Percentiles rank a stretch among this genome's conserved stretches.
These are phyloP conservation scores for Coemansia interrupta DNA, from an alignment of 192 early-diverging fungal genomes.

Conservation along the genomic window DNA sequence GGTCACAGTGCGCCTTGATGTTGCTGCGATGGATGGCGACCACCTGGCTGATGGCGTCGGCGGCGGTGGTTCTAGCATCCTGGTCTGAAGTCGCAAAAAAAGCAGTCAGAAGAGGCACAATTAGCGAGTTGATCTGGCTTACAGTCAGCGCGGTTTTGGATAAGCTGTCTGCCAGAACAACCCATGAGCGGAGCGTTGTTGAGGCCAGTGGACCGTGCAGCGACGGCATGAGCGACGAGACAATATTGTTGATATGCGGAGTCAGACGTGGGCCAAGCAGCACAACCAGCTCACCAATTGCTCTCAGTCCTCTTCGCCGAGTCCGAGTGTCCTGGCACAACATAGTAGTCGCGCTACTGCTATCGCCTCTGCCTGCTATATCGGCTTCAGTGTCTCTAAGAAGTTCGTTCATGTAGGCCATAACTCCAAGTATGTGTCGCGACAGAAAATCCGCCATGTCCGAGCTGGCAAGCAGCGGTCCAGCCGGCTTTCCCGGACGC, in stretches of 20 bases:
- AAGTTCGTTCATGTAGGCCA: constrained; percentile 52
- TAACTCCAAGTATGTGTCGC: constrained; percentile 41
- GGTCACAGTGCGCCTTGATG: constrained; percentile 14
- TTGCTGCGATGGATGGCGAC: constrained; percentile 16
- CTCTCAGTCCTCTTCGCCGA: constrained; percentile 28
- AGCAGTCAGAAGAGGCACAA: constrained; percentile 37
- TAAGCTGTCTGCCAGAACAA: constrained; percentile 32
- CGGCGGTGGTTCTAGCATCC: constrained; percentile 7
- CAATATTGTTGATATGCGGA: constrained; percentile 37
- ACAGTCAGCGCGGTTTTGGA: constrained; percentile 16
- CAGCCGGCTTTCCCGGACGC: constrained; percentile 8
- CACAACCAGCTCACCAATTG: constrained; percentile 32
- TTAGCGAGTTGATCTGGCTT: constrained; percentile 42
- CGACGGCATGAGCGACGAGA: constrained; percentile 38
- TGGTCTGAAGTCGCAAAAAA: constrained; percentile 14
- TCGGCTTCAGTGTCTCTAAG: constrained; percentile 24
- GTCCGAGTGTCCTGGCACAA: constrained; percentile 6
- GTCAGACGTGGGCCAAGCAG: constrained; percentile 28
- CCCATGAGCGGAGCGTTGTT: constrained; percentile 31
- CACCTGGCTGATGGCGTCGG: constrained; percentile 24
- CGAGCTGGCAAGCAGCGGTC: not conserved
- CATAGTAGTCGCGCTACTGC: not conserved
- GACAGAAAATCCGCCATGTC: constrained; percentile 42
- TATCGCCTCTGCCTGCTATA: not conserved
- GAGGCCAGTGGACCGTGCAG: constrained; percentile 21